Base-by-base conservation (phyloP, 176 grass and related monocot genomes). In the Paspalum vaginatum region DNA sequence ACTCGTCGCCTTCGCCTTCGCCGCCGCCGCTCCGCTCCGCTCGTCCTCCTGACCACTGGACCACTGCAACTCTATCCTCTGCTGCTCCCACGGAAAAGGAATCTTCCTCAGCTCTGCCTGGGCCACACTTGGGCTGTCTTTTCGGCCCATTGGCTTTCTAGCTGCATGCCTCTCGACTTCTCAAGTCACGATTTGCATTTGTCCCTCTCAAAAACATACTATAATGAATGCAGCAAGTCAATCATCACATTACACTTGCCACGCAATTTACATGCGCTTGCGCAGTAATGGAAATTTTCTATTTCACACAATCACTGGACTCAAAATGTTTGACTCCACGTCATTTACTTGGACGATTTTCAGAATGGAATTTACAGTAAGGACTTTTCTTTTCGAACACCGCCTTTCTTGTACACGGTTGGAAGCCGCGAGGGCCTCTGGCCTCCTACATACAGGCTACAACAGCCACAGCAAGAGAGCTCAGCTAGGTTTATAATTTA, bases 331-430 rank as follows among this genome's bases (percentile, higher is more conserved):
- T 41, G 12, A 76, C 13, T 46, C 32, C 11, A 2, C 0, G 21
- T 65, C 75, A 40, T 78, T 78, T 78, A 76, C 56, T 47, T 6
- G n/a, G 40, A 27, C 14, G 21, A 77, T 48, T 77, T 77, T 15
- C 43, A 20, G n/a, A 18, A 11, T 0, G 8, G 27, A 46, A 46
- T 61, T 58, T 58, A 44, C 39, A 17, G 38, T 4, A 8, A 15
- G 37, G 20, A 17, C 18, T 43, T 75, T 75, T 53, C 25, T 53
- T 21, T 55, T 6, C 0, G 17, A 70, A 53, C 15, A 20, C 56
- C 50, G 26, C 6, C 64, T 49, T 37, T 49, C 16, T 37, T 14
- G 57, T 49, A 63, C 58, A 15, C 44, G 20, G 51, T 37, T 63
- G 17, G 64, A 77, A 49, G 44, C 3, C 63, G 24, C 37, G 2